A percentile compares a stretch with the other conserved stretches of the same genome.
phyloP scores from a whole-genome alignment of 345 rosid species.

The Moringa oleifera region DNA sequence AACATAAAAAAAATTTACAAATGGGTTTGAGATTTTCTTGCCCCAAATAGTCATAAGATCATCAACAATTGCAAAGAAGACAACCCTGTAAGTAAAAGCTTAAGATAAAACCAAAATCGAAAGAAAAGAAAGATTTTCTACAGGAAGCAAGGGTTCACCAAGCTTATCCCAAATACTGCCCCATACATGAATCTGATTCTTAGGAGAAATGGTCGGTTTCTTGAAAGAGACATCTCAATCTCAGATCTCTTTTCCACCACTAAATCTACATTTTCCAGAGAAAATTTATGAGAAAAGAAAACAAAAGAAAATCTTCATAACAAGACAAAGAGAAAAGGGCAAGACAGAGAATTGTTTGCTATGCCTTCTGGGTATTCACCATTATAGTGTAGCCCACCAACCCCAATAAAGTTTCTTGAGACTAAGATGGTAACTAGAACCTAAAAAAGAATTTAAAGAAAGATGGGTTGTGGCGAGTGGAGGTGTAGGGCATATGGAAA shows the following conservation, averaged over 20 bases:
- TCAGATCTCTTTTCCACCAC: slow-evolving; percentile 6
- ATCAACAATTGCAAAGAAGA: slow-evolving; percentile 1
- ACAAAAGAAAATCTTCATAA: background rate
- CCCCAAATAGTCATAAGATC: slow-evolving; percentile 12
- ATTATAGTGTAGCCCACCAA: slow-evolving; percentile 13
- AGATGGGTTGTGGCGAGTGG: no score
- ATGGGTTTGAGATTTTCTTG: background rate
- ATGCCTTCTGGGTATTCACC: slow-evolving; percentile 7
- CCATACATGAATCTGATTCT: slow-evolving; percentile 2
- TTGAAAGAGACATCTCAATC: slow-evolving; percentile 3
- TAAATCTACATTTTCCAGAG: slow-evolving; percentile 1
- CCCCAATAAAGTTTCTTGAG: slow-evolving; percentile 15
- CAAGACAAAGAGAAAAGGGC: background rate
- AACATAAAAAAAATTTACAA: background rate
- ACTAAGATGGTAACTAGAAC: background rate
- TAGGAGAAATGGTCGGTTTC: slow-evolving; percentile 13
- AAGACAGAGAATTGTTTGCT: slow-evolving; percentile 14
- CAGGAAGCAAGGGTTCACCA: slow-evolving; percentile 1
- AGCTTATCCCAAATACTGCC: background rate
- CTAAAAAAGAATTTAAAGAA: no score
- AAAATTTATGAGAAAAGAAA: no score
- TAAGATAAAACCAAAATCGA: background rate
- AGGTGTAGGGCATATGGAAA: background rate
- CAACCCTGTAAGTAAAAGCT: slow-evolving; percentile 2
- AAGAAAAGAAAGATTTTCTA: background rate